Conservation (phyloP, 2,329 filamentous ascomycete species). For the Ophiobolus disseminans region DNA sequence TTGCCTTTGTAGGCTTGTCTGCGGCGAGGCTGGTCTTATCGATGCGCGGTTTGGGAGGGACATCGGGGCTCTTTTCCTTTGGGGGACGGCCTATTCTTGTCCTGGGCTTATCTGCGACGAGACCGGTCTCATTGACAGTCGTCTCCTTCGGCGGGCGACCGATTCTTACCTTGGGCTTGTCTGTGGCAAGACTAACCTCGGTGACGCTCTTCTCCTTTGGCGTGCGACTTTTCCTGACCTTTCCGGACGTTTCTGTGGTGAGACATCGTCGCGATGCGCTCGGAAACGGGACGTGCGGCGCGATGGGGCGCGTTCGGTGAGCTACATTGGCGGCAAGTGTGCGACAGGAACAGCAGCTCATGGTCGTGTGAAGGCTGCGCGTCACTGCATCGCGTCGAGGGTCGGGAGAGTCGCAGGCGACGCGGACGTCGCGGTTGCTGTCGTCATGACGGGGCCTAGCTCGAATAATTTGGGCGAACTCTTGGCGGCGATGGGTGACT, state of each 20-base stretch:
- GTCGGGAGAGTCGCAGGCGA: background rate
- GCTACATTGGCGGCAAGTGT: constrained; percentile 26
- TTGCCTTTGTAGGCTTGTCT: too few species aligned
- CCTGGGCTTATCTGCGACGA: too few species aligned
- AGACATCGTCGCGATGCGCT: constrained; percentile 34
- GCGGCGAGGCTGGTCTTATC: too few species aligned
- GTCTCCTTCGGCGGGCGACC: too few species aligned
- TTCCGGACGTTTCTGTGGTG: constrained; percentile 26
- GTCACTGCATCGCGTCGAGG: constrained; percentile 36
- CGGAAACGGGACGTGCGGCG: constrained; percentile 17
- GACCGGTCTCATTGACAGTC: too few species aligned
- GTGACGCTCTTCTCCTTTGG: constrained; percentile 17
- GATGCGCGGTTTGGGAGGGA: too few species aligned
- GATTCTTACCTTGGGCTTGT: too few species aligned
- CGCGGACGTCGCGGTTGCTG: background rate
- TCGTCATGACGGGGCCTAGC: constrained; percentile 8
- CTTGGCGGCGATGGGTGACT: constrained; percentile 3
- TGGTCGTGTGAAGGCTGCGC: constrained; percentile 23
- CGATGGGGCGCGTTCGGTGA: constrained; percentile 23
- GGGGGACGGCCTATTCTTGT: too few species aligned
- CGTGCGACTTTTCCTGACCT: constrained; percentile 10
- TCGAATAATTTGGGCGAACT: background rate
- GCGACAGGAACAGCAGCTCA: constrained; percentile 40
- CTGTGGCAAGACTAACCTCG: too few species aligned
- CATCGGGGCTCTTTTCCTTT: too few species aligned